Conservation (phyloP, 1,284 basidiomycete genomes). For the Trametes sp. region DNA sequence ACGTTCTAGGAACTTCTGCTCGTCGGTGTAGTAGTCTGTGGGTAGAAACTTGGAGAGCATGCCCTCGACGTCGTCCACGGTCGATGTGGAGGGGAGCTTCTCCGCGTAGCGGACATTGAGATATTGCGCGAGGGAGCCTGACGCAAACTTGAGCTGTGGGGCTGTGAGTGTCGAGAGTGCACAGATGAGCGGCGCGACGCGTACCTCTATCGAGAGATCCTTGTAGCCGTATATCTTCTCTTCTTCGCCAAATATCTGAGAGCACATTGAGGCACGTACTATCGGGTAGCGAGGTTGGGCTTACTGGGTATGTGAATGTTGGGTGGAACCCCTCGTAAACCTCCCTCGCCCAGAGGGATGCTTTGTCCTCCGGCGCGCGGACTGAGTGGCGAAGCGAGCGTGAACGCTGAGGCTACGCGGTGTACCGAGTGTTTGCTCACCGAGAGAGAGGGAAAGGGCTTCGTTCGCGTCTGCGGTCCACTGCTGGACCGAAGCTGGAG, state of each 20-base stretch:
- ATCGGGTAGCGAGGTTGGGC: slow-evolving; percentile 34
- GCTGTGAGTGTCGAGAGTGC: slow-evolving; percentile 15
- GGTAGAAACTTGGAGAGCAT: slow-evolving; percentile 85
- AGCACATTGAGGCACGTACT: neutral
- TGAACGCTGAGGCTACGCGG: slow-evolving; percentile 12
- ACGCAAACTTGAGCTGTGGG: slow-evolving; percentile 80
- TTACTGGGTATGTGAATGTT: slow-evolving; percentile 87
- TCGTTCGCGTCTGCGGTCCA: slow-evolving; percentile 87
- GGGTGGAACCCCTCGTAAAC: slow-evolving; percentile 77
- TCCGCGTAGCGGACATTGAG: slow-evolving; percentile 74
- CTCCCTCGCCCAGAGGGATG: slow-evolving; percentile 65
- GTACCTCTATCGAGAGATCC: slow-evolving; percentile 81
- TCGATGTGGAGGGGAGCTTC: slow-evolving; percentile 74
- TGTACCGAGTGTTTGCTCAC: slow-evolving; percentile 46
- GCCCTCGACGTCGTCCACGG: slow-evolving; percentile 89
- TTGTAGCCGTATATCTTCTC: slow-evolving; percentile 97
- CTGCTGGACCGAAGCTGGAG: slow-evolving; percentile 18
- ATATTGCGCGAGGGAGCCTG: slow-evolving; percentile 84
- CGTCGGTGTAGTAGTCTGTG: slow-evolving; percentile 71
- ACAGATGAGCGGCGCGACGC: slow-evolving; percentile 40
- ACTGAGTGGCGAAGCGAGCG: slow-evolving; percentile 48
- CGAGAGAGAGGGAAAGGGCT: slow-evolving; percentile 74
- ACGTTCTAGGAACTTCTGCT: slow-evolving; percentile 66
- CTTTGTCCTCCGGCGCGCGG: slow-evolving; percentile 68
- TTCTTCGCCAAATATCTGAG: slow-evolving; percentile 91